These are phyloP conservation scores for Cryptosporidium sp. DNA, from an alignment of 169 alveolate genomes.

Conservation along the genomic window DNA sequence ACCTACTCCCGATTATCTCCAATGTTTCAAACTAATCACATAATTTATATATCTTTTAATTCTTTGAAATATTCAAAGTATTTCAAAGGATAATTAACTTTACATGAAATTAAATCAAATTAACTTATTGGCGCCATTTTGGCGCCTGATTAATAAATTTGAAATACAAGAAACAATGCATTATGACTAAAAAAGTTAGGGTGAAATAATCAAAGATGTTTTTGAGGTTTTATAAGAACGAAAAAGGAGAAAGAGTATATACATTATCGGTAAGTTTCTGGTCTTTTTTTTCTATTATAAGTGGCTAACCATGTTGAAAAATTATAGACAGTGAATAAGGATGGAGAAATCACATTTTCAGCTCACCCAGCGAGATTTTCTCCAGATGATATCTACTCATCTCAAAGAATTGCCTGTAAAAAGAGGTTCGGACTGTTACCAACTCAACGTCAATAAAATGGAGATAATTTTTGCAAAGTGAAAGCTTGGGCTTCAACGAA, in stretches of 20 bases:
- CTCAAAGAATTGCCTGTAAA: slow-evolving; percentile 85
- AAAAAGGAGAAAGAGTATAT: slow-evolving; percentile 80
- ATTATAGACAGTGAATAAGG: slow-evolving; percentile 16
- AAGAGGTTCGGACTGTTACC: slow-evolving; percentile 84
- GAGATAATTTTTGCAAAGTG: background rate
- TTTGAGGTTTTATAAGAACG: slow-evolving; percentile 78
- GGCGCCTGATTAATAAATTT: background rate
- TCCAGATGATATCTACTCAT: slow-evolving; percentile 90
- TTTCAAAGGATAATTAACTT: no score
- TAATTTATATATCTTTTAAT: no score
- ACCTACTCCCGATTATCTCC: background rate
- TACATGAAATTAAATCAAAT: no score
- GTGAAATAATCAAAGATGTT: slow-evolving; percentile 51
- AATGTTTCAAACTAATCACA: no score
- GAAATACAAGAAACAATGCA: background rate
- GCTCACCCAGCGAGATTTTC: slow-evolving; percentile 95
- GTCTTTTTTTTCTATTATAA: background rate
- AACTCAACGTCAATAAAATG: slow-evolving; percentile 54
- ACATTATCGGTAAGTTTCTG: slow-evolving; percentile 77
- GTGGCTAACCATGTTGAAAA: background rate
- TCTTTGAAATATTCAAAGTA: no score
- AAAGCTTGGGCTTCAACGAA: background rate
- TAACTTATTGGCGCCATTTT: background rate
- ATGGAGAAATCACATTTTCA: slow-evolving; percentile 86
- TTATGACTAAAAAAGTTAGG: background rate